Base-by-base conservation (phyloP, 2,329 filamentous ascomycete genomes). In the Trichoderma gracile region DNA sequence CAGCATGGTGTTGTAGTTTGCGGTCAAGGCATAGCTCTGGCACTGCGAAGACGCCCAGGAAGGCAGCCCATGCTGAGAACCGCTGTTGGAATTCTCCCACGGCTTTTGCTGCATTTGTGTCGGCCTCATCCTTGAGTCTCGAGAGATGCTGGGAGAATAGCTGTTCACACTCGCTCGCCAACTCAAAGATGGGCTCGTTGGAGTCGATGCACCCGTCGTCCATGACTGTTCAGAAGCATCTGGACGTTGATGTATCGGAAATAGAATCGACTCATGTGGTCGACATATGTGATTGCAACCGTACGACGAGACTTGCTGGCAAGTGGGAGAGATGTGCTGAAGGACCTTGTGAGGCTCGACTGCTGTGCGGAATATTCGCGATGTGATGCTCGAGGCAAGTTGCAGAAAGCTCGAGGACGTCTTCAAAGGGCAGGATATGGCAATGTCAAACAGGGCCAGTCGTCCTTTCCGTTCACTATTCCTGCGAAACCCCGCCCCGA, bases 51-150 rank as follows among this genome's bases (percentile, higher is more conserved):
- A 65, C 63, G 9, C 63, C 63, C 33, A 65, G 38, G 17, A 65
- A 65, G 23, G 63, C 57, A 17, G 63, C 63, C 63, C 63, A 65
- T 46, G 63, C 47, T 25, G 57, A 23, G 23, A 65, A 65, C 1
- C 50, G 45, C 25, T 63, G 63, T 38, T 65, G 63, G 43, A 63
- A 65, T n/a, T 65, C 63, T 23, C 49, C 40, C 23, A 65, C 42
- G 38, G 63, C 40, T 17, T 63, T 65, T 17, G 40, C 21, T 15
- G 49, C 63, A 43, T 65, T 54, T 3, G 40, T 17, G 1, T 65
- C 40, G 14, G 23, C n/a, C 43, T 17, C 42, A 9, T 33, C 19
- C 19, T 50, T 55, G 2, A 62, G 25, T 3, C 5, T 52, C 9
- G 40, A 63, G 12, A 60, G 10, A 2, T 60, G 21, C 7, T 42